phyloP scores from a whole-genome alignment of 176 grass and related monocot species.

The Aegilops longissima region DNA sequence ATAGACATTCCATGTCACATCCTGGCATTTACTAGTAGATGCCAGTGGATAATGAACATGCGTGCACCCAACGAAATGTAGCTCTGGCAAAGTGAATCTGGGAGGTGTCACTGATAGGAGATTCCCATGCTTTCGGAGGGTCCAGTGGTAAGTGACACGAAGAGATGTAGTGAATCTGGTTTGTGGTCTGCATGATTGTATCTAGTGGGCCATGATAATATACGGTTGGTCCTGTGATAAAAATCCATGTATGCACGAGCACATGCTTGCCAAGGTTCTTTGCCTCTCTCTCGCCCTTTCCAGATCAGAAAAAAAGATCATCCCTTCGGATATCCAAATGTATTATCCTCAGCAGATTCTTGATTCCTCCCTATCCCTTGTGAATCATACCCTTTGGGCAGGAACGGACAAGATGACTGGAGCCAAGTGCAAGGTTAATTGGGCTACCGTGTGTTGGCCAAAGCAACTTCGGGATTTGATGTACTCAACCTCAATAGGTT shows the following conservation, averaged over 20 bases:
- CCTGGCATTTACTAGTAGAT: background rate
- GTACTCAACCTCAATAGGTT: too few species aligned
- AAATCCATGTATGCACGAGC: slow-evolving; percentile 2
- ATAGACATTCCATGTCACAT: background rate
- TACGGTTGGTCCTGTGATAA: slow-evolving; percentile 10
- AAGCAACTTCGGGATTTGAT: too few species aligned
- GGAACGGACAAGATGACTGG: too few species aligned
- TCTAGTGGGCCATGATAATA: background rate
- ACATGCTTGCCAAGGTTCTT: slow-evolving; percentile 10
- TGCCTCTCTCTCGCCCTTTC: background rate
- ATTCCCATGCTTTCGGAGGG: background rate
- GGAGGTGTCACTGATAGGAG: background rate
- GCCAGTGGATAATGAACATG: slow-evolving; percentile 31
- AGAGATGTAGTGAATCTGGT: slow-evolving; percentile 8
- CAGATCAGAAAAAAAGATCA: slow-evolving; percentile 9
- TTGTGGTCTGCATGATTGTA: background rate
- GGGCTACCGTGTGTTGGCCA: too few species aligned
- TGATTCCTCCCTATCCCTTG: slow-evolving; percentile 40
- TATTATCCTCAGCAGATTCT: slow-evolving; percentile 27
- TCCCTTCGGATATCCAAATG: slow-evolving; percentile 10
- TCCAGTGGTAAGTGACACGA: background rate
- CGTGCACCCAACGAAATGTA: background rate
- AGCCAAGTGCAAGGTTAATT: too few species aligned
- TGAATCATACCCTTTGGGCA: background rate
- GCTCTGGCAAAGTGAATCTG: background rate